phyloP scores from a whole-genome alignment of 306 rosid species.

The Hippophae rhamnoides region DNA sequence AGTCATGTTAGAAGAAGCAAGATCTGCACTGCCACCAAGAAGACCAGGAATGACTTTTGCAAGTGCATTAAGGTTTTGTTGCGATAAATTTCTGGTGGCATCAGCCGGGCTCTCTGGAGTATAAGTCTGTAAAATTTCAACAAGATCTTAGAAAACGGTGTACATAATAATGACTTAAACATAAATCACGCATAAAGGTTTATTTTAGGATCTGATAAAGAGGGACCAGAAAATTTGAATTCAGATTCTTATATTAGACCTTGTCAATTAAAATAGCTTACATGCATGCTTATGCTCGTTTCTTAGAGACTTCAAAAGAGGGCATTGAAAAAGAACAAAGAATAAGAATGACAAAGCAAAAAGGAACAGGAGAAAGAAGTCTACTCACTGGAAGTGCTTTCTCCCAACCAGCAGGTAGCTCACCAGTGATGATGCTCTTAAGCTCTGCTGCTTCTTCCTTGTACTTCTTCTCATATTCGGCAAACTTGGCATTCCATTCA shows the following conservation, averaged over 20 bases:
- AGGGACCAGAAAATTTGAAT: no score
- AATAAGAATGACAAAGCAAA: no score
- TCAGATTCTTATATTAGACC: no score
- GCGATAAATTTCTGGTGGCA: conserved; percentile 90
- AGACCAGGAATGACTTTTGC: conserved; percentile 82
- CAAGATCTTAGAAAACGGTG: conserved; percentile 10
- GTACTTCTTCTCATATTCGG: conserved; percentile 87
- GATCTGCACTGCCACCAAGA: conserved; percentile 98
- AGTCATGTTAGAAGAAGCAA: conserved; percentile 99
- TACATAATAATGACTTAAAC: no score
- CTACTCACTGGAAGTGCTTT: conserved; percentile 88
- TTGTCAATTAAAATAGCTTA: no score
- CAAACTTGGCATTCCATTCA: conserved; percentile 86
- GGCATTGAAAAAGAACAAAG: no score
- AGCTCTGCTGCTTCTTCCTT: conserved; percentile 69
- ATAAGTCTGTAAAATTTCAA: conserved; percentile 55
- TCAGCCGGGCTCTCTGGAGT: conserved; percentile 90
- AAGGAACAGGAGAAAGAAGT: neutral
- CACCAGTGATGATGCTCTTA: conserved; percentile 59
- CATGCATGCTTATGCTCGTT: no score
- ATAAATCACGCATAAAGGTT: neutral
- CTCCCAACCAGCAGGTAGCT: conserved; percentile 91
- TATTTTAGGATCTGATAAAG: no score
- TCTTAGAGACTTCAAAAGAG: no score
- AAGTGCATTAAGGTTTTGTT: conserved; percentile 84